Conservation (phyloP, 2,329 filamentous ascomycete genomes). For the Penicillium fuscoglaucum region DNA sequence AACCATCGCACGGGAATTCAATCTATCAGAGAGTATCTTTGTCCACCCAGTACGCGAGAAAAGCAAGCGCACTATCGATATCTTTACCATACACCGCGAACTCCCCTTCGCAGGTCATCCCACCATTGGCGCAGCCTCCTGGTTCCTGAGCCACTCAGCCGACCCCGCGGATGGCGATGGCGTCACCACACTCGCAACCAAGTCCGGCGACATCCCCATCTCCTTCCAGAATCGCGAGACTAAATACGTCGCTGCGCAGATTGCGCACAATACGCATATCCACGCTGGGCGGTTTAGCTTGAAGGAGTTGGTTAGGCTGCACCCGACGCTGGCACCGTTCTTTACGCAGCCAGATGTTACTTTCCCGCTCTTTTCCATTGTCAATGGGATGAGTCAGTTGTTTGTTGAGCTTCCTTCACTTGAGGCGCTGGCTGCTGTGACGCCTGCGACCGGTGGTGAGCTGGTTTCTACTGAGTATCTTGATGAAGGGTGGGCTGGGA, state of each 20-base stretch:
- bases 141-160: constrained; percentile 39
- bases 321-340: constrained; percentile 30
- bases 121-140: constrained; percentile 57
- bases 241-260: constrained; percentile 29
- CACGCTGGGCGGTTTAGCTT: constrained; percentile 32
- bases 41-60: constrained; percentile 39
- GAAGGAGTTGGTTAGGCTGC: constrained; percentile 27
- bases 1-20: constrained; percentile 57
- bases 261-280: constrained; percentile 41
- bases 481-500: constrained; percentile 38
- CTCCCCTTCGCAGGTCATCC: constrained; percentile 61
- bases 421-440: constrained; percentile 53
- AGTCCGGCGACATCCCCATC: constrained; percentile 59
- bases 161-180: constrained; percentile 8
- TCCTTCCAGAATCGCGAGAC: constrained; percentile 14
- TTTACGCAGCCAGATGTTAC: constrained; percentile 7
- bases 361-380: constrained; percentile 41
- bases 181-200: constrained; percentile 50
- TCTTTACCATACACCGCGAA: constrained; percentile 54
- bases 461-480: constrained; percentile 27
- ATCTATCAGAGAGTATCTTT: constrained; percentile 60
- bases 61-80: constrained; percentile 46
- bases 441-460: constrained; percentile 27
- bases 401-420: constrained; percentile 63
- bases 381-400: constrained; percentile 56